Conservation (phyloP, 805 yeast genomes). For the Candida incommunis region DNA sequence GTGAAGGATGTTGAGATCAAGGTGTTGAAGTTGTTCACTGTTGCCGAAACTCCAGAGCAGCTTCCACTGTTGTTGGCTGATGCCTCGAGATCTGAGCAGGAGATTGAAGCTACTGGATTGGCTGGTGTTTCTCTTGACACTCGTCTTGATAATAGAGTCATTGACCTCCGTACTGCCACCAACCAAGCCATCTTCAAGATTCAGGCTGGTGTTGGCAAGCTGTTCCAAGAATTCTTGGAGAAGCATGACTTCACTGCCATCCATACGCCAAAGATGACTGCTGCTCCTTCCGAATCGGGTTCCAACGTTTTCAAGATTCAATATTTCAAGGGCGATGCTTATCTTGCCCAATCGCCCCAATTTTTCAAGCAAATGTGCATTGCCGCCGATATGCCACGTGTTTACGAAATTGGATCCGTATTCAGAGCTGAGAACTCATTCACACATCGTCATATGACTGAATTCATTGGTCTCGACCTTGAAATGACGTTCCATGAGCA, state of each 20-base stretch:
- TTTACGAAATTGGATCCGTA: constrained; percentile 93
- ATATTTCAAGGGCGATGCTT: constrained; percentile 87
- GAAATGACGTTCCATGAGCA: constrained; percentile 98
- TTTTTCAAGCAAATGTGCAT: constrained; percentile 94
- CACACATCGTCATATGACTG: constrained; percentile 99
- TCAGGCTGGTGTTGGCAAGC: constrained; percentile 73
- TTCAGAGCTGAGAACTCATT: constrained; percentile 98
- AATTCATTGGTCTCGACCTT: constrained; percentile 91
- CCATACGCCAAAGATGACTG: constrained; percentile 91
- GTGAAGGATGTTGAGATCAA: constrained; percentile 81
- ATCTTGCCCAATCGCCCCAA: constrained; percentile 96
- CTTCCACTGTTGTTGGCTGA: constrained; percentile 93
- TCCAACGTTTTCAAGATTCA: constrained; percentile 88
- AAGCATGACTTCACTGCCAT: constrained; percentile 67
- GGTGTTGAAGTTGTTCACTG: constrained; percentile 55
- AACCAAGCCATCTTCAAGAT: constrained; percentile 95
- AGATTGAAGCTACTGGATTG: constrained; percentile 63
- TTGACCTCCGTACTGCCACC: constrained; percentile 91
- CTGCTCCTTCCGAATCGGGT: constrained; percentile 97
- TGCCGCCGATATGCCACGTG: constrained; percentile 95
- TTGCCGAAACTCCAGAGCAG: constrained; percentile 82
- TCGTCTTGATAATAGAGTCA: constrained; percentile 85
- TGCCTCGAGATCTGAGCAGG: constrained; percentile 88
- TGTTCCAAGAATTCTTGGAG: constrained; percentile 79
- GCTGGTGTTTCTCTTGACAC: constrained; percentile 96